These are phyloP conservation scores for Candida sp. DNA, from an alignment of 1,139 yeast genomes.

Conservation along the genomic window DNA sequence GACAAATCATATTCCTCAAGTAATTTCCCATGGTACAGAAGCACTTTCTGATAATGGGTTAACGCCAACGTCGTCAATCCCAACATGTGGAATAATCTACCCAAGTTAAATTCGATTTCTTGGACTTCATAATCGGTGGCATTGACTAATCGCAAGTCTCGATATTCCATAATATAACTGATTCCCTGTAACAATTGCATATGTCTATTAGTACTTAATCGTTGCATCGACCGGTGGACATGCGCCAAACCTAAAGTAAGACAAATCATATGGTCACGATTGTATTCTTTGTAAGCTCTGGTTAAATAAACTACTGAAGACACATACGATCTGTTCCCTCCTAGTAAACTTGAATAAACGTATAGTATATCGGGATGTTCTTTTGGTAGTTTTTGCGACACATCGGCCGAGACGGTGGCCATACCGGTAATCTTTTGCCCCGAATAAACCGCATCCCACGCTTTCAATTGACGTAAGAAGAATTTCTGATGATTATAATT, in stretches of 20 bases:
- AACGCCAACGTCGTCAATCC: constrained; percentile 76
- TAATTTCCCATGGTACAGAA: constrained; percentile 30
- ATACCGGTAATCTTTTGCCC: constrained; percentile 64
- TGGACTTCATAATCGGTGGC: constrained; percentile 57
- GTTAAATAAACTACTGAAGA: constrained; percentile 71
- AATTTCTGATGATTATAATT: constrained; percentile 87
- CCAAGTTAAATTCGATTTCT: constrained; percentile 82
- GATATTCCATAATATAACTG: constrained; percentile 71
- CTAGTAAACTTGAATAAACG: constrained; percentile 75
- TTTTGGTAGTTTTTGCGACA: constrained; percentile 33
- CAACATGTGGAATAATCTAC: constrained; percentile 78
- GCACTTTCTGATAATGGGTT: constrained; percentile 65
- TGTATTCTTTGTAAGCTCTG: constrained; percentile 58
- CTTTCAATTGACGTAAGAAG: constrained; percentile 83
- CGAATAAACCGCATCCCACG: constrained; percentile 67
- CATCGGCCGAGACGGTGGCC: constrained; percentile 58
- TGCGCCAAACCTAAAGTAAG: constrained; percentile 76
- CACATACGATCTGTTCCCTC: constrained; percentile 78
- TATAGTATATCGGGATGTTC: constrained; percentile 73
- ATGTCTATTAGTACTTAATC: constrained; percentile 83
- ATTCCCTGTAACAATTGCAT: constrained; percentile 85
- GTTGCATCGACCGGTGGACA: constrained; percentile 89
- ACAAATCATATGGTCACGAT: constrained; percentile 76
- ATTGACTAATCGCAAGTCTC: constrained; percentile 37
- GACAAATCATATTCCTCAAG: constrained; percentile 51